A percentile compares a stretch with the other conserved stretches of the same genome.
Evolutionary conservation across 2,329 filamentous ascomycete species (phyloP).

Genomic region (Calonectria pseudoreteaudii): DNA sequence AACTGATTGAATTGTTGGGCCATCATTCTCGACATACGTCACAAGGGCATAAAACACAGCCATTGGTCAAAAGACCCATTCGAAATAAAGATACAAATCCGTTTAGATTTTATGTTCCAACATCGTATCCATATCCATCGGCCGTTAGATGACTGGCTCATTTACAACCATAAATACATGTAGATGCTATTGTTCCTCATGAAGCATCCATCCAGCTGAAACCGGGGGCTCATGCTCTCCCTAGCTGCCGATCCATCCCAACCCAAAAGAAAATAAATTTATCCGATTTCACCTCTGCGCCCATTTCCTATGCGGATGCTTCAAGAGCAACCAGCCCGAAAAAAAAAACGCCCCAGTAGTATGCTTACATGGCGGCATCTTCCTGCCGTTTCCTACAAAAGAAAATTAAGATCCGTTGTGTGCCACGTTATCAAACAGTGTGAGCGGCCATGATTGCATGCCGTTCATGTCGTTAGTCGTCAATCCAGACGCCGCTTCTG

Average conservation of each 20-base stretch:
- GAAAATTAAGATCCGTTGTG: slow-evolving; percentile 40
- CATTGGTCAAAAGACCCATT: not conserved
- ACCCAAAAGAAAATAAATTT: slow-evolving; percentile 8
- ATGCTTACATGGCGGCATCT: slow-evolving; percentile 28
- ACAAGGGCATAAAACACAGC: not conserved
- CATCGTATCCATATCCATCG: slow-evolving; percentile 1
- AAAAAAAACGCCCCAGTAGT: slow-evolving; percentile 21
- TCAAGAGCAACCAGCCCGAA: slow-evolving; percentile 24
- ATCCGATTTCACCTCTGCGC: slow-evolving; percentile 9
- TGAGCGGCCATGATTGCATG: slow-evolving; percentile 47
- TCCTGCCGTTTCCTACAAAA: not conserved
- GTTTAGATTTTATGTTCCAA: not conserved
- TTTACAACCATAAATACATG: slow-evolving; percentile 19
- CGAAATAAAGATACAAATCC: not conserved
- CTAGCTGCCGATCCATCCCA: not conserved
- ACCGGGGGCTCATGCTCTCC: slow-evolving; percentile 6
- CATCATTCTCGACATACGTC: not conserved
- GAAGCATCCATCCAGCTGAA: slow-evolving; percentile 31
- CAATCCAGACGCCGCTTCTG: slow-evolving; percentile 29
- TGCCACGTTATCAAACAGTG: slow-evolving; percentile 46
- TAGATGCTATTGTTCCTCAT: slow-evolving; percentile 22
- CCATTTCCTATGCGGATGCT: slow-evolving; percentile 23
- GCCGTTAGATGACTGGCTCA: slow-evolving; percentile 14
- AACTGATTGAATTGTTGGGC: not conserved
- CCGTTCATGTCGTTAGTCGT: slow-evolving; percentile 43